phyloP scores from a whole-genome alignment of 2,329 filamentous ascomycete species.

The Phyllosticta citriasiana region DNA sequence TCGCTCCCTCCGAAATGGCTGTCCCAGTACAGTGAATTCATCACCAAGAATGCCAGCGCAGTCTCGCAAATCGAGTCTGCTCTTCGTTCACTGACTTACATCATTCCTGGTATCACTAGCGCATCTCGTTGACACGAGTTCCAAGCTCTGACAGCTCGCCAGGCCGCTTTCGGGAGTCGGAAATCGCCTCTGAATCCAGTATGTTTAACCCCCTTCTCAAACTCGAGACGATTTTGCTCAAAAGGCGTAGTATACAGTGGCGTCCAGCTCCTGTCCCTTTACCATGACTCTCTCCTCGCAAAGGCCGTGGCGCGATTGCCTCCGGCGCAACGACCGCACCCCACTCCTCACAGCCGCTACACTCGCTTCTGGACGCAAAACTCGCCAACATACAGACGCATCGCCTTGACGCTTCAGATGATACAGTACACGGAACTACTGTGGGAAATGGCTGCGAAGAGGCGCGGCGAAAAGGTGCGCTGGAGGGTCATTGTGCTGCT shows the following conservation, averaged over 20 bases:
- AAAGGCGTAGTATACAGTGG: constrained; percentile 58
- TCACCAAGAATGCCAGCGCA: constrained; percentile 86
- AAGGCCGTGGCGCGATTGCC: constrained; percentile 50
- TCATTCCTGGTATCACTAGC: constrained; percentile 66
- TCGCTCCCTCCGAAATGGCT: constrained; percentile 57
- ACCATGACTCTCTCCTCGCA: constrained; percentile 80
- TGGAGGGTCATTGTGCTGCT: constrained; percentile 83
- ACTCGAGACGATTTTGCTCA: constrained; percentile 14
- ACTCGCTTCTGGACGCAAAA: constrained; percentile 53
- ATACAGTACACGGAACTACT: constrained; percentile 90
- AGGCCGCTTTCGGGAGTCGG: constrained; percentile 82
- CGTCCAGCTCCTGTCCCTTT: constrained; percentile 81
- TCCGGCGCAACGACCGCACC: constrained; percentile 40
- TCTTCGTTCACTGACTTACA: constrained; percentile 84
- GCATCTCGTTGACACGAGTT: neutral
- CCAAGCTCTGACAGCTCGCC: neutral
- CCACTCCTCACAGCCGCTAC: constrained; percentile 52
- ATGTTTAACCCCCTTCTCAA: constrained; percentile 21
- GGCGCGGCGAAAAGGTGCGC: constrained; percentile 66
- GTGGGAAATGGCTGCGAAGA: constrained; percentile 95
- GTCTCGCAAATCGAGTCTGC: constrained; percentile 94
- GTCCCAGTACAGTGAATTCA: constrained; percentile 73
- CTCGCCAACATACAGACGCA: constrained; percentile 63
- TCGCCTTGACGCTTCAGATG: constrained; percentile 76
- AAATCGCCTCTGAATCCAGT: constrained; percentile 85